phyloP scores from a whole-genome alignment of 176 grass and related monocot species.

The Echinochloa phyllopogon region DNA sequence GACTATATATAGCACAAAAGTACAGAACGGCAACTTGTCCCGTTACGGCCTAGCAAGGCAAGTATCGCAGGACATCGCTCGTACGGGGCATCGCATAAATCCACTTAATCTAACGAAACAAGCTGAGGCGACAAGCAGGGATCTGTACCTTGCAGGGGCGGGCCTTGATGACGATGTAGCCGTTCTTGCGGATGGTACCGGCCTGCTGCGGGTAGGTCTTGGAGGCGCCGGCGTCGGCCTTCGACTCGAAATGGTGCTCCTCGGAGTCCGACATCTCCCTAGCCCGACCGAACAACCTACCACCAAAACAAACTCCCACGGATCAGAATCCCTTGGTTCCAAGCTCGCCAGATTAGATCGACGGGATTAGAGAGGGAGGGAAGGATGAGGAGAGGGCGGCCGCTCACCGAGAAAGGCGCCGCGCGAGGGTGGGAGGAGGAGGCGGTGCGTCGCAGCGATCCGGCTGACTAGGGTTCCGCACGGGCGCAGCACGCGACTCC shows the following conservation, averaged over 20 bases:
- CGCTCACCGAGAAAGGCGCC: slow-evolving; percentile 43
- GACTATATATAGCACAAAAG: background rate
- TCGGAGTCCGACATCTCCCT: slow-evolving; percentile 70
- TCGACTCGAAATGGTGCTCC: slow-evolving; percentile 81
- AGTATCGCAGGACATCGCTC: background rate
- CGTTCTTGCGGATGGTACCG: slow-evolving; percentile 72
- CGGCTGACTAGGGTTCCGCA: slow-evolving; percentile 46
- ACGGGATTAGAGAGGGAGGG: background rate
- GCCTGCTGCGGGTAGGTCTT: slow-evolving; percentile 78
- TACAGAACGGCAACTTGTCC: background rate
- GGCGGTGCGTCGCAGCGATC: slow-evolving; percentile 3
- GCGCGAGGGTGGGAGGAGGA: background rate
- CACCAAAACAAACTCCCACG: background rate
- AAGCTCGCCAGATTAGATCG: slow-evolving; percentile 9
- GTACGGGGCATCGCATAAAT: background rate
- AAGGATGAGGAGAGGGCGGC: background rate
- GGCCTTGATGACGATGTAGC: slow-evolving; percentile 65
- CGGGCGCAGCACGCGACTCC: background rate
- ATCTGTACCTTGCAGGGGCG: slow-evolving; percentile 71
- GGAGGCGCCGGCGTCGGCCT: slow-evolving; percentile 72
- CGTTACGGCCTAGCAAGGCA: background rate
- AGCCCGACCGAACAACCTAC: slow-evolving; percentile 23
- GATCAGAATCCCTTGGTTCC: background rate
- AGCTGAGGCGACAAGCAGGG: background rate
- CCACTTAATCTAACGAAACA: background rate